Evolutionary conservation across 257 asterid genomes (phyloP).

Genomic region (Solanum pimpinellifolium): DNA sequence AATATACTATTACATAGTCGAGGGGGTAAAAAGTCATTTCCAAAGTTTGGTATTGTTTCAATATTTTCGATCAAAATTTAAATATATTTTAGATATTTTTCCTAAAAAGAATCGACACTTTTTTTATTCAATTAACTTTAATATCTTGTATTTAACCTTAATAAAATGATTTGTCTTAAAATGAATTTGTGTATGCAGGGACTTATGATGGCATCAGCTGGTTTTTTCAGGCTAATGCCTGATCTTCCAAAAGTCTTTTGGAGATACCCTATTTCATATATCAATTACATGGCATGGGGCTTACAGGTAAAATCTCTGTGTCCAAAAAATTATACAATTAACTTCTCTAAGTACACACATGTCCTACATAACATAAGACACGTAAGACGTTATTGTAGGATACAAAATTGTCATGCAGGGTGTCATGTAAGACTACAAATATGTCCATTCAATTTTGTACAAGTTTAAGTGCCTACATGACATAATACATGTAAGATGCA

Average conservation of each 20-base stretch:
- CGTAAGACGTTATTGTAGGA: rapidly evolving
- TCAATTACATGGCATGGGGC: conserved; percentile 86
- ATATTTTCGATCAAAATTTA: too few species aligned
- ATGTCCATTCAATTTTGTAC: too few species aligned
- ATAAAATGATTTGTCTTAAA: not conserved
- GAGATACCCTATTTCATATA: conserved; percentile 66
- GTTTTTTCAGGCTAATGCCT: conserved; percentile 53
- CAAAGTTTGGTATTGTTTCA: too few species aligned
- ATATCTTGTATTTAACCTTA: not conserved
- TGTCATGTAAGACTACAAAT: too few species aligned
- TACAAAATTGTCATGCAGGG: too few species aligned
- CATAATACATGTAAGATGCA: too few species aligned
- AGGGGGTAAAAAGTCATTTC: too few species aligned
- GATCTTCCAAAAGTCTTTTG: conserved; percentile 69
- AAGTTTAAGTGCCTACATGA: too few species aligned
- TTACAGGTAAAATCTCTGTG: conserved; percentile 34
- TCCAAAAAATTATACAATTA: not conserved
- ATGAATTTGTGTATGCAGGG: conserved; percentile 30
- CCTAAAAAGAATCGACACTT: not conserved
- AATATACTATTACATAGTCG: too few species aligned
- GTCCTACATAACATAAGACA: too few species aligned
- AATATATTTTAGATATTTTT: too few species aligned
- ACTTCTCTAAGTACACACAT: not conserved
- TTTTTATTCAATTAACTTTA: not conserved
- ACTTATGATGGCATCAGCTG: conserved; percentile 85